phyloP scores from a whole-genome alignment of 2,329 filamentous ascomycete genomes.

The Fonsecaea pugnacius region DNA sequence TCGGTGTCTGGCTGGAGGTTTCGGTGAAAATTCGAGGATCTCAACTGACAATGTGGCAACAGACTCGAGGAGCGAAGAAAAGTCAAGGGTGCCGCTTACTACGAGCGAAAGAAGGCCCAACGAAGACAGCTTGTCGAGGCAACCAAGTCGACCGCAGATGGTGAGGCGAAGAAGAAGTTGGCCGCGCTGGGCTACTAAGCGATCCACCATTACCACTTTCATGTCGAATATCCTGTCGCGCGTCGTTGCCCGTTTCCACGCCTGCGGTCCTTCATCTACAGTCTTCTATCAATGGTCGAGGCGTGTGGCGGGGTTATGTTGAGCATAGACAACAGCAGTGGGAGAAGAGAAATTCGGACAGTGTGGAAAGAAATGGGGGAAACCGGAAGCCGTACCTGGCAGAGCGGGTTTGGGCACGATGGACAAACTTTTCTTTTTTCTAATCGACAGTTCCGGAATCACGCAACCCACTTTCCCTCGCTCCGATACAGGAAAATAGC shows the following conservation, averaged over 20 bases:
- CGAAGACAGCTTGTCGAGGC: conserved; percentile 88
- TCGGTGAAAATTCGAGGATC: not conserved
- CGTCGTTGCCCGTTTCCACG: conserved; percentile 14
- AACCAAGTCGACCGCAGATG: conserved; percentile 86
- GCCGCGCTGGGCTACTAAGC: conserved; percentile 87
- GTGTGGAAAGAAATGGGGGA: not conserved
- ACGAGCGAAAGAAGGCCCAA: conserved; percentile 99
- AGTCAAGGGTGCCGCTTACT: conserved; percentile 98
- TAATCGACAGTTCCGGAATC: conserved; percentile 2
- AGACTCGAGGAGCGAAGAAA: conserved; percentile 99
- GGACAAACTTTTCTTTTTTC: conserved; percentile 2
- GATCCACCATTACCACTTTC: conserved; percentile 38
- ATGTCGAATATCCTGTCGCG: not conserved
- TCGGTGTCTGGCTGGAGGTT: not conserved
- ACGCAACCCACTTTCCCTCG: not conserved
- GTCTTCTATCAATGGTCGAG: conserved; percentile 1
- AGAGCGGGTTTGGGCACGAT: not conserved
- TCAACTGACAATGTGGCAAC: conserved; percentile 32
- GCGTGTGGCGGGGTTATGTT: not conserved
- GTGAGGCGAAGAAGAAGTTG: conserved; percentile 85
- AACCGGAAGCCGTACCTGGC: not conserved
- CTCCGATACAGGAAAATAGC: conserved; percentile 5
- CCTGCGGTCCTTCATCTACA: conserved; percentile 7
- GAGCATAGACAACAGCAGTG: conserved; percentile 2
- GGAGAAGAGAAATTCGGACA: conserved; percentile 1